These are phyloP conservation scores for Dryas drummondii DNA, from an alignment of 306 rosid genomes.

Conservation along the genomic window DNA sequence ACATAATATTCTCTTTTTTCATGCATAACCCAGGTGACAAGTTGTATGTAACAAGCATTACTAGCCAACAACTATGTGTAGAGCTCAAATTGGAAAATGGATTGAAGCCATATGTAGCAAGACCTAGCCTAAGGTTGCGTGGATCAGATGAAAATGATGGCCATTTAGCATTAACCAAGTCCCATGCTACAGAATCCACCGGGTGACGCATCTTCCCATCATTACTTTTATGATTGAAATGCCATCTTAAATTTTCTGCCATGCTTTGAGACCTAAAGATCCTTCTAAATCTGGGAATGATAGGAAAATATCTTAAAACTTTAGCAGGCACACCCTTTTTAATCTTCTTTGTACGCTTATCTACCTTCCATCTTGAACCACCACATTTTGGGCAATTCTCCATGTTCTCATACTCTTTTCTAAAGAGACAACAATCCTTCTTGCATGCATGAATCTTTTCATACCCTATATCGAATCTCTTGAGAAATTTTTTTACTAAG, in stretches of 20 bases:
- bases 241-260: background rate
- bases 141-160: background rate
- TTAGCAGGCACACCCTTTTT: background rate
- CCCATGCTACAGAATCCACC: background rate
- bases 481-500: too few species aligned
- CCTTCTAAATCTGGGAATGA: background rate
- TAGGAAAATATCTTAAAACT: background rate
- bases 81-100: background rate
- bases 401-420: background rate
- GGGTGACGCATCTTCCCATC: slow-evolving; percentile 16
- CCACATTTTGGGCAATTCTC: slow-evolving; percentile 8
- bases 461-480: background rate
- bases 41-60: background rate
- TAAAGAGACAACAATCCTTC: background rate
- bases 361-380: background rate
- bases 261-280: background rate
- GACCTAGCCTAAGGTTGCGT: background rate
- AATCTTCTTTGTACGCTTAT: background rate
- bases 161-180: background rate
- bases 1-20: background rate
- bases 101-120: background rate
- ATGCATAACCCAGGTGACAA: background rate
- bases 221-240: background rate
- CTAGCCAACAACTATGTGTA: slow-evolving; percentile 6
- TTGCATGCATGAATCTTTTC: background rate